These are phyloP conservation scores for Papiliotrema fonsecae DNA, from an alignment of 1,284 basidiomycete species.

Conservation along the genomic window DNA sequence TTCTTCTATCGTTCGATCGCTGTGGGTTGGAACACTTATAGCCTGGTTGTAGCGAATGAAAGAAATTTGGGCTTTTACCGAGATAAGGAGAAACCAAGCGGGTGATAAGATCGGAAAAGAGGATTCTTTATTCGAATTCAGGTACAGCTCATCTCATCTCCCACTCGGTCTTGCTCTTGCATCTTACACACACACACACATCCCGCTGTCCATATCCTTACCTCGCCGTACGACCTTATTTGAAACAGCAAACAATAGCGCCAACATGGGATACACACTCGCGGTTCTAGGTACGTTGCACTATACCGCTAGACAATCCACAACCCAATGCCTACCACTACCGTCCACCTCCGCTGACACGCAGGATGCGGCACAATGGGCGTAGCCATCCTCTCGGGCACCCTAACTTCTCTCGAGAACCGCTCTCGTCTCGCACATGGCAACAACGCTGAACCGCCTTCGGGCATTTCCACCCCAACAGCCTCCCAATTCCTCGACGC, in stretches of 20 bases:
- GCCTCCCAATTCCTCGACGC: constrained; percentile 46
- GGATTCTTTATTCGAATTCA: no score
- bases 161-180: background rate
- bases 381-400: constrained; percentile 81
- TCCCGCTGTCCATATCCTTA: background rate
- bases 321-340: constrained; percentile 1
- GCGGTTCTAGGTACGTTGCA: constrained; percentile 50
- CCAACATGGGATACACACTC: constrained; percentile 51
- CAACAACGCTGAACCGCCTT: constrained; percentile 63
- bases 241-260: background rate
- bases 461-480: constrained; percentile 72
- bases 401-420: constrained; percentile 41
- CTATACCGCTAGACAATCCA: no score
- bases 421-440: constrained; percentile 25
- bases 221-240: background rate
- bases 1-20: no score
- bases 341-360: background rate
- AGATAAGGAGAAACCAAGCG: no score
- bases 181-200: background rate
- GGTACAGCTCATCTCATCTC: no score
- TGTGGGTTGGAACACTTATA: no score
- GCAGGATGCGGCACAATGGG: constrained; percentile 99
- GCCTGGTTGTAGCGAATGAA: no score
- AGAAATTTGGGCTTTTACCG: no score
- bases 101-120: no score